Conservation (phyloP, 257 asterid species). For the Solanum paucissectum region DNA sequence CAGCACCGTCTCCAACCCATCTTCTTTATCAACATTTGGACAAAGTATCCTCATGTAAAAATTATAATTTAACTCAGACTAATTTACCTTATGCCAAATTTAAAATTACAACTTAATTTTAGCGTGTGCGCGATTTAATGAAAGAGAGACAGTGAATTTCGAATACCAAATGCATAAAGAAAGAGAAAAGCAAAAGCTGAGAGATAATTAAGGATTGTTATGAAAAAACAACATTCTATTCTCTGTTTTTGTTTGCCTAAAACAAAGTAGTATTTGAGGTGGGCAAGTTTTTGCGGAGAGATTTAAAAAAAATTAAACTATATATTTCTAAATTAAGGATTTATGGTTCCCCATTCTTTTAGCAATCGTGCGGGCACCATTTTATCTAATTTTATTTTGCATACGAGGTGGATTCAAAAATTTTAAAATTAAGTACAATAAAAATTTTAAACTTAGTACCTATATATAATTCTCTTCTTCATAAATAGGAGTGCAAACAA, state of each 20-base stretch:
- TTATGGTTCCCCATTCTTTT: constrained; percentile 14
- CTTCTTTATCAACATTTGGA: constrained; percentile 79
- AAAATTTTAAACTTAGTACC: neutral
- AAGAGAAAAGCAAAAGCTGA: neutral
- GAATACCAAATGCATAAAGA: neutral
- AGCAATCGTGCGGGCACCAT: constrained; percentile 16
- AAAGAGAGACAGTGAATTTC: neutral
- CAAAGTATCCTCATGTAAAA: constrained; percentile 63
- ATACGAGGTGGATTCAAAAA: neutral
- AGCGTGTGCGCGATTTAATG: neutral
- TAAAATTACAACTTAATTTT: neutral
- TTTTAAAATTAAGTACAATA: neutral
- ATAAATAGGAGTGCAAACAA: neutral
- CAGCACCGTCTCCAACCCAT: constrained; percentile 68
- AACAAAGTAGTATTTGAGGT: neutral
- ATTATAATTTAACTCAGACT: constrained; percentile 6
- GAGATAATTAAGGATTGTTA: constrained; percentile 9
- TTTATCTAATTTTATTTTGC: neutral
- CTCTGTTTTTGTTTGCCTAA: neutral
- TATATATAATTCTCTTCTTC: neutral
- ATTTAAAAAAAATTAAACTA: neutral
- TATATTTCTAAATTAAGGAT: neutral
- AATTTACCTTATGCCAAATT: neutral
- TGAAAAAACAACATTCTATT: neutral
- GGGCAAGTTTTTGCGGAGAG: neutral